Conservation (phyloP, 129 eudicot genomes). For the Mikania micrantha region DNA sequence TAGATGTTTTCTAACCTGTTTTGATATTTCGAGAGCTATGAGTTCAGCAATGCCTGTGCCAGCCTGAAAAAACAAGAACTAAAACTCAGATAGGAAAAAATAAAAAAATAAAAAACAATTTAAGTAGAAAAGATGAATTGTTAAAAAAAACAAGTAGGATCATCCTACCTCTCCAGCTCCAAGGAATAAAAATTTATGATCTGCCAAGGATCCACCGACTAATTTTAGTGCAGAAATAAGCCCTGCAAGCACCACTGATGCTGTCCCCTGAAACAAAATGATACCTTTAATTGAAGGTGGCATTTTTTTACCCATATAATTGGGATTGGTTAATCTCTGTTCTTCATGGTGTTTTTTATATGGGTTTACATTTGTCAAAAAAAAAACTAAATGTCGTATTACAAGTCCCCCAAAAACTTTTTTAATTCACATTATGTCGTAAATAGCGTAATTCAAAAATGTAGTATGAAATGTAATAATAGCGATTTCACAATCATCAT, state of each 20-base stretch:
- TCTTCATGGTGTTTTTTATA: neutral
- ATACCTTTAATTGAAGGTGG: neutral
- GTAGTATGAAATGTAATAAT: neutral
- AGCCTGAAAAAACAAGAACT: slow-evolving; percentile 46
- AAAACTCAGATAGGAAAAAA: neutral
- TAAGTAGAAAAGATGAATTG: neutral
- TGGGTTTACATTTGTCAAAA: neutral
- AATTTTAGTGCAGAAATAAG: slow-evolving; percentile 76
- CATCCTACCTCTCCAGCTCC: slow-evolving; percentile 86
- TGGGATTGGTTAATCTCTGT: neutral
- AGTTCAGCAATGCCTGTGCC: slow-evolving; percentile 95
- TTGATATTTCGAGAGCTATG: slow-evolving; percentile 91
- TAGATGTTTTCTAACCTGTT: slow-evolving; percentile 43
- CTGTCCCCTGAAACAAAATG: slow-evolving; percentile 58
- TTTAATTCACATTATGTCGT: neutral
- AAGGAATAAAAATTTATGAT: slow-evolving; percentile 81
- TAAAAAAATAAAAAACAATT: neutral
- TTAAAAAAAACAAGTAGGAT: neutral
- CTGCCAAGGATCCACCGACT: slow-evolving; percentile 79
- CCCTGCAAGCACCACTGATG: slow-evolving; percentile 88
- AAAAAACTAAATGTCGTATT: neutral
- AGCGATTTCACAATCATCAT: neutral
- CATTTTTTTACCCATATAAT: neutral
- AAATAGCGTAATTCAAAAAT: neutral
- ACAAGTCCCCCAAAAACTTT: neutral